Evolutionary conservation across 495 filamentous ascomycete genomes (phyloP).

Genomic region (Tuber borchii): DNA sequence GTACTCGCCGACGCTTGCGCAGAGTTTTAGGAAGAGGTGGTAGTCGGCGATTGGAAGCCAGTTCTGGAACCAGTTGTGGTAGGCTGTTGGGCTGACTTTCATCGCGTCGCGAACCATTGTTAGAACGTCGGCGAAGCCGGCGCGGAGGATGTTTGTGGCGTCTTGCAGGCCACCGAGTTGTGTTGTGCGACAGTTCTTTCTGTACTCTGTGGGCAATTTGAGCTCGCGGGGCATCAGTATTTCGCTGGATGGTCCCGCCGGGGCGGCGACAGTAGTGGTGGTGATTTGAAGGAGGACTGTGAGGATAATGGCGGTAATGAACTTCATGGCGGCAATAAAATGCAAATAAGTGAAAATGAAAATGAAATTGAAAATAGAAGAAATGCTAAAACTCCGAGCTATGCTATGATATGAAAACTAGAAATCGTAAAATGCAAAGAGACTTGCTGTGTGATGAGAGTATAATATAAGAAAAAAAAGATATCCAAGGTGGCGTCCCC

Average conservation of each 20-base stretch:
- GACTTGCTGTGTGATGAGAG: not conserved
- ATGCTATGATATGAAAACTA: not conserved
- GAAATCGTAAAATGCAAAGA: not conserved
- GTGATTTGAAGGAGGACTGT: not conserved
- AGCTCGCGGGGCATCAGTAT: not conserved
- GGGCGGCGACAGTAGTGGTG: not conserved
- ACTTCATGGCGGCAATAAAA: not conserved
- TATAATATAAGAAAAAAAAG: not conserved
- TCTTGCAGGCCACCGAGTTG: not conserved
- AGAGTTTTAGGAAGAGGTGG: slow-evolving; percentile 1
- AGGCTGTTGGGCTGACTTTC: not conserved
- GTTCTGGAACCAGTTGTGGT: not conserved
- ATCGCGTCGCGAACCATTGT: not conserved
- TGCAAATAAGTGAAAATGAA: not conserved
- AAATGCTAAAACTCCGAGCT: not conserved
- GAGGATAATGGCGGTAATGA: not conserved
- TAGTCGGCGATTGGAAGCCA: not conserved
- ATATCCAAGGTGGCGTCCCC: not conserved
- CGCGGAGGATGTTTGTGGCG: not conserved
- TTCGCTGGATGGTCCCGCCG: not conserved
- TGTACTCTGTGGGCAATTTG: not conserved
- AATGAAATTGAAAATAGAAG: not conserved
- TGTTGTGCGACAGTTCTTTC: not conserved
- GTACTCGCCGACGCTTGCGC: not conserved
- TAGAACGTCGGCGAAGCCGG: not conserved